Conservation (phyloP, 768 basidiomycete genomes). For the Lanmaoa rubissima region DNA sequence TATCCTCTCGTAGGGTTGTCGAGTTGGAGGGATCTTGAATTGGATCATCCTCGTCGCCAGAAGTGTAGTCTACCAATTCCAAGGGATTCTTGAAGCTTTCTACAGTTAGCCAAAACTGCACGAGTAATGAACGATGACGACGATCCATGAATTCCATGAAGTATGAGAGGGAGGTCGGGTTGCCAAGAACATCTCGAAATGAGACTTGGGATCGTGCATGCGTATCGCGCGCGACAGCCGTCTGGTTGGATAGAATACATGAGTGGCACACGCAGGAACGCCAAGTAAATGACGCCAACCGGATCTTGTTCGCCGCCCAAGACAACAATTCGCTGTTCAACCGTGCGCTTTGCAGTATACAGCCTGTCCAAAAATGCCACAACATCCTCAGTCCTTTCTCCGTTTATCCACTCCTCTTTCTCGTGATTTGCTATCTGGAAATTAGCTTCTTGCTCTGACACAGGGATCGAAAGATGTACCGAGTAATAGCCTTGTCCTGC, state of each 20-base stretch:
- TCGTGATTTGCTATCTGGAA: slow-evolving; percentile 67
- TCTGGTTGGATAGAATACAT: slow-evolving; percentile 27
- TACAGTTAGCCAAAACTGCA: slow-evolving; percentile 97
- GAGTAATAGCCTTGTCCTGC: slow-evolving; percentile 71
- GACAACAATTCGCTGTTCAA: slow-evolving; percentile 80
- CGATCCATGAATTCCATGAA: slow-evolving; percentile 99
- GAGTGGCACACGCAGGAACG: background rate
- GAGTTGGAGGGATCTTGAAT: slow-evolving; percentile 56
- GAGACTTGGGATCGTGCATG: slow-evolving; percentile 49
- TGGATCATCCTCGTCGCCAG: slow-evolving; percentile 61
- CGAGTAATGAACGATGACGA: slow-evolving; percentile 74
- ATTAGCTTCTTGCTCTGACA: background rate
- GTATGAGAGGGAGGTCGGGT: slow-evolving; percentile 89
- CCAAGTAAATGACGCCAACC: slow-evolving; percentile 36
- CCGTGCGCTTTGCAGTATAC: slow-evolving; percentile 83
- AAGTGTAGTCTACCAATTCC: slow-evolving; percentile 67
- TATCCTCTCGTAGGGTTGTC: slow-evolving; percentile 77
- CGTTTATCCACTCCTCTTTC: slow-evolving; percentile 86
- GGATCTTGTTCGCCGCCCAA: slow-evolving; percentile 71
- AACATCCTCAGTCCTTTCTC: slow-evolving; percentile 79
- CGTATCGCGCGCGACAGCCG: slow-evolving; percentile 43
- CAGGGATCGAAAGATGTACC: slow-evolving; percentile 41
- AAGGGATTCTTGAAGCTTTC: slow-evolving; percentile 98
- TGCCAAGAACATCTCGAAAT: slow-evolving; percentile 78
- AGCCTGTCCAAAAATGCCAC: slow-evolving; percentile 86